Evolutionary conservation across 129 eudicot species (phyloP).

Genomic region (Smallanthus sonchifolius): DNA sequence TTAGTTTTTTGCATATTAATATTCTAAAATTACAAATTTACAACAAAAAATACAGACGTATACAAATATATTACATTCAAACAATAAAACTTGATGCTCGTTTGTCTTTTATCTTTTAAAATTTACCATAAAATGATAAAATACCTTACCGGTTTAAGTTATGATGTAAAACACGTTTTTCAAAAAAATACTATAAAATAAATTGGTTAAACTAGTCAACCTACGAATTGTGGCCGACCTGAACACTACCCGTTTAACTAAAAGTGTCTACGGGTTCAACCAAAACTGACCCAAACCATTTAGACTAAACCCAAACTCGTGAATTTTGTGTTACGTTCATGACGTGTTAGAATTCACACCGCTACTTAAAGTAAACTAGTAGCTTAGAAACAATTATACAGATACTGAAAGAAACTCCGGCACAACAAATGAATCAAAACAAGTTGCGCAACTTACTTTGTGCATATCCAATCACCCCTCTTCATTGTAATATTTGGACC

Average conservation of each 20-base stretch:
- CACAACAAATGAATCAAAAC: not conserved
- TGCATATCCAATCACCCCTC: constrained; percentile 92
- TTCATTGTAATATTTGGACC: constrained; percentile 76
- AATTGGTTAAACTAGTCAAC: not conserved
- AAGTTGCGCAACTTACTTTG: constrained; percentile 46
- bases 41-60: not conserved
- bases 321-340: not conserved
- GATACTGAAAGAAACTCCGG: not conserved
- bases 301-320: not conserved
- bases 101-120: not conserved
- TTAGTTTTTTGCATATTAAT: not conserved
- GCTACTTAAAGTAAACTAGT: not conserved
- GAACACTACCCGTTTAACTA: not conserved
- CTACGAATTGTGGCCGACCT: not conserved
- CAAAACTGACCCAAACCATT: not conserved
- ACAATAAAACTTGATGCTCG: not conserved
- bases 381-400: not conserved
- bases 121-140: not conserved
- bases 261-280: not conserved
- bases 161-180: not conserved
- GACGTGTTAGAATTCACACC: not conserved
- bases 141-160: not conserved
- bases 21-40: not conserved
- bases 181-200: not conserved
- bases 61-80: not conserved